Evolutionary conservation across 305 asterid genomes (phyloP).

Genomic region (Fraxinus platypoda): DNA sequence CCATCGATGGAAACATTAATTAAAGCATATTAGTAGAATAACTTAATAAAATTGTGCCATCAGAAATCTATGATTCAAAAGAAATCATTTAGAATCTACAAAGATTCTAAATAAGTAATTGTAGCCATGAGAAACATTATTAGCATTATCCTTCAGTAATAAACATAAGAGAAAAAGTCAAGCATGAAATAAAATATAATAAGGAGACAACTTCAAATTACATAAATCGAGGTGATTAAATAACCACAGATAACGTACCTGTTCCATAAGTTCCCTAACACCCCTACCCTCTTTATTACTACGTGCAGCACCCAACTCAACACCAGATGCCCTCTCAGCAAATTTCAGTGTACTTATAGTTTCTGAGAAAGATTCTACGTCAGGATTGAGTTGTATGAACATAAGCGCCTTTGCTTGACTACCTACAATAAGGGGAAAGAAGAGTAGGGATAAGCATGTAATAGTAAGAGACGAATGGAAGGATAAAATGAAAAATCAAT

Average conservation of each 20-base stretch:
- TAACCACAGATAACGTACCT: conserved; percentile 45
- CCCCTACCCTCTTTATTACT: conserved; percentile 90
- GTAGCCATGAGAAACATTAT: not conserved
- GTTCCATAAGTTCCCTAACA: conserved; percentile 90
- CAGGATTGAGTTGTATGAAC: conserved; percentile 97
- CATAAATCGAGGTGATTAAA: conserved; percentile 2
- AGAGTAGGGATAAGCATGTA: not conserved
- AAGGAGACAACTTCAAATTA: not conserved
- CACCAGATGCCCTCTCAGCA: conserved; percentile 98
- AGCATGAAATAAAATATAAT: not conserved
- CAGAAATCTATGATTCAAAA: not conserved
- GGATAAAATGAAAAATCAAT: not conserved
- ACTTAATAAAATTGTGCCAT: not conserved
- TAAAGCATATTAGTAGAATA: not conserved
- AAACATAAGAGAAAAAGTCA: not conserved
- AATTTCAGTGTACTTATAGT: conserved; percentile 86
- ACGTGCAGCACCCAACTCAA: conserved; percentile 91
- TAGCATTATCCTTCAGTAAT: not conserved
- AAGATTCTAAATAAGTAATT: not conserved
- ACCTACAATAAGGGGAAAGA: conserved; percentile 42
- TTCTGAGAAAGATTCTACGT: conserved; percentile 83
- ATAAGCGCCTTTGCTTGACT: conserved; percentile 97
- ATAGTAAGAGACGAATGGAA: conserved; percentile 1
- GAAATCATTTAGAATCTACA: not conserved
- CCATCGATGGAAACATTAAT: not conserved